Evolutionary conservation across 1,284 basidiomycete genomes (phyloP).

Genomic region (Cryptococcus sp.): DNA sequence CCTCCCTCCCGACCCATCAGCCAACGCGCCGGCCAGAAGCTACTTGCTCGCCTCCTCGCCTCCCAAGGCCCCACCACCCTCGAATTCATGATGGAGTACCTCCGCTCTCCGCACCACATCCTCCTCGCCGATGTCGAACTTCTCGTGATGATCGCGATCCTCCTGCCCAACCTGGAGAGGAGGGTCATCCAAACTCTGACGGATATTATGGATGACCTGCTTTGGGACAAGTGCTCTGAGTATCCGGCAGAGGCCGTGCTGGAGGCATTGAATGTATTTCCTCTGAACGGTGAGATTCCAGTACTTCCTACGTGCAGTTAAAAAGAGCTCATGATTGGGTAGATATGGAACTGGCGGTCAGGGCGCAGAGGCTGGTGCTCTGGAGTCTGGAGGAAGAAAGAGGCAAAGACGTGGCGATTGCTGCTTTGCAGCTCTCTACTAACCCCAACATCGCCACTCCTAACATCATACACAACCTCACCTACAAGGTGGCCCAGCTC

Average conservation of each 20-base stretch:
- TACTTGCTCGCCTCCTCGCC: constrained; percentile 25
- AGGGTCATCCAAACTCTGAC: constrained; percentile 28
- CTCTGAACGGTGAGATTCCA: constrained; percentile 27
- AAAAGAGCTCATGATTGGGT: background rate
- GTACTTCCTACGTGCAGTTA: background rate
- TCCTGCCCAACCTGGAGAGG: constrained; percentile 26
- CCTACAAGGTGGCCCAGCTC: constrained; percentile 35
- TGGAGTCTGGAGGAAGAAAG: constrained; percentile 34
- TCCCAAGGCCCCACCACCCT: constrained; percentile 32
- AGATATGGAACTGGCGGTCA: constrained; percentile 25
- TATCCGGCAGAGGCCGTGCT: constrained; percentile 22
- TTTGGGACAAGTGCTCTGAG: constrained; percentile 3
- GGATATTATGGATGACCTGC: constrained; percentile 30
- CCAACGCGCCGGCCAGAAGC: constrained; percentile 23
- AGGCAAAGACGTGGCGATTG: constrained; percentile 25
- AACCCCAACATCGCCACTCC: constrained; percentile 30
- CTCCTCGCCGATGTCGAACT: constrained; percentile 29
- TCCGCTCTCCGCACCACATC: constrained; percentile 21
- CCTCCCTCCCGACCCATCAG: constrained; percentile 1
- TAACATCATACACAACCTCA: constrained; percentile 20
- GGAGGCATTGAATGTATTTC: constrained; percentile 32
- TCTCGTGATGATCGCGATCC: constrained; percentile 30
- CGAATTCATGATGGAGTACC: constrained; percentile 31
- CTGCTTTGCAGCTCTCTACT: constrained; percentile 29
- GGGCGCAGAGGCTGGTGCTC: constrained; percentile 30